Evolutionary conservation across 495 filamentous ascomycete species (phyloP), one percentile per base, ranked within the genome.

Genomic region (Xylaria grammica): DNA sequence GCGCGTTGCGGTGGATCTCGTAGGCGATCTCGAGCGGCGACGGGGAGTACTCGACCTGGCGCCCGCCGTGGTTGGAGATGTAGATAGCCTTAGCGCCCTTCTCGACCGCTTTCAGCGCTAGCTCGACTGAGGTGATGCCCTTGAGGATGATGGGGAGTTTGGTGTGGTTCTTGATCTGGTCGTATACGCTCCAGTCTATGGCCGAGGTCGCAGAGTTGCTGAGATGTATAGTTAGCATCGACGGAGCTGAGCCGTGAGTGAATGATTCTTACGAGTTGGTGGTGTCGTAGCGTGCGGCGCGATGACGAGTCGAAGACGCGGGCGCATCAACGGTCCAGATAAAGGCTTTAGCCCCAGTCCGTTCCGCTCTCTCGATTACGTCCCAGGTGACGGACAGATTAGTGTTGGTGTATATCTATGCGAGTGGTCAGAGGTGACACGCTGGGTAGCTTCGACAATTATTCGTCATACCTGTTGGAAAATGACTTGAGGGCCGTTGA

Each of bases 61-160:
- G 73, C 3, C 78, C 78, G 15, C 78, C 77, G 69, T 80, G 77
- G 65, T 82, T 82, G n/a, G 72, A 78, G 15, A 79, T 62, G 60
- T 73, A 74, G 66, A 79, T 72, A 1, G 69, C 72, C 4, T 67
- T 63, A 2, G 60, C 69, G 3, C 62, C 56, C 52, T 74, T 65
- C 40, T 76, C 49, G 27, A 80, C 67, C 2, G 77, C 79, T 1
- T 74, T 56, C 48, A 67, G 67, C 5, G 75, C 77, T 62, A 83
- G 78, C 15, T 76, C 77, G 17, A 77, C 30, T 13, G 53, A 42
- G 10, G 42, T 34, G 57, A 84, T 75, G 7, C 81, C 80, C 70
- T 82, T 82, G 6, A 77, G 67, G 30, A 79, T 63, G 57, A 80
- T 72, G 13, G 53, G 53, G 15, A 57, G 20, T 1, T 57, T 17